Base-by-base conservation (phyloP, 1,284 basidiomycete genomes). In the Naganishia cerealis region DNA sequence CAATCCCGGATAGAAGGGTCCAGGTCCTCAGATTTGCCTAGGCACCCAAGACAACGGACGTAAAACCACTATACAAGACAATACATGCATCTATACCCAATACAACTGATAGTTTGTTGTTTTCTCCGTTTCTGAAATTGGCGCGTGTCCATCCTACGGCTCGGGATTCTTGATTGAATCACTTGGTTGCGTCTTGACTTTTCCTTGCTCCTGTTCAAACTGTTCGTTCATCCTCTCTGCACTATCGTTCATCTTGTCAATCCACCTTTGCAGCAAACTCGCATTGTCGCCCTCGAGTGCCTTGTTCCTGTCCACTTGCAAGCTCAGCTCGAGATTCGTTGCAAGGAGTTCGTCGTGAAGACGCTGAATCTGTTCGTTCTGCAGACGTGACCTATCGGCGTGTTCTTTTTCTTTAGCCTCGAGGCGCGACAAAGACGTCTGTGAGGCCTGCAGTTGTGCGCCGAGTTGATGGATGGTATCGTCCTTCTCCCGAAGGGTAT, bases 191-290 rank as follows among this genome's bases (percentile, higher is more conserved):
- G 36, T 39, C 21, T 54, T 63, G 46, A 53, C 57, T 38, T 38
- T 67, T 33, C 39, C 56, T 29, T 57, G 48, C 61, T 81, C 80
- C 56, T 74, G 71, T 67, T 81, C 80, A 68, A 80, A 80, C 42
- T 77, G 90, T 73, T 91, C 90, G 81, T 99, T 98, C 90, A 99
- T 92, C 82, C 88, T 88, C 78, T 94, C 92, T 6, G 90, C 95
- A 75, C 94, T 93, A 16, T 87, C 83, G 76, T 96, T 92, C 83
- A 96, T 96, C 73, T 90, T 89, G 77, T 97, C 94, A 29, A 97
- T 84, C 94, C 94, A 97, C 18, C 94, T 88, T 78, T 97, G 92
- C 1, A 99, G 84, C 50, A 99, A 85, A 73, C 90, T 90, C 21
- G 94, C 94, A 75, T 99, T 99, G 80, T 99, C 95, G 75, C 89